phyloP scores from a whole-genome alignment of 345 rosid species.

The Triadica sebifera region DNA sequence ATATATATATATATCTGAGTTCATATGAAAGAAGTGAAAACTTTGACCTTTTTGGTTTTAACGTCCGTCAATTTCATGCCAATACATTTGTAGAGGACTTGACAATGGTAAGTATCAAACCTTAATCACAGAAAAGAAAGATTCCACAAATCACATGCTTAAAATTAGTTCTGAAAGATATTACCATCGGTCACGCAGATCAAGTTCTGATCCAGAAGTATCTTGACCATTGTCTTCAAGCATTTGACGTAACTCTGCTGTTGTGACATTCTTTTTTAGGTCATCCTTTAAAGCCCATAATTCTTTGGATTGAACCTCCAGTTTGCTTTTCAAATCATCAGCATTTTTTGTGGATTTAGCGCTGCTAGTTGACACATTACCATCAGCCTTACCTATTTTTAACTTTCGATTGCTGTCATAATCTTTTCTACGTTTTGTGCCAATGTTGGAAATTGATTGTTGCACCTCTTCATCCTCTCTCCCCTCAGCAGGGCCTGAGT shows the following conservation, averaged over 20 bases:
- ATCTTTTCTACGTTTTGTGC: slow-evolving; percentile 60
- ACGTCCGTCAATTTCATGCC: neutral
- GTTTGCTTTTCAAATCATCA: slow-evolving; percentile 42
- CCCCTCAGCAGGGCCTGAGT: slow-evolving; percentile 31
- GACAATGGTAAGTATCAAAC: neutral
- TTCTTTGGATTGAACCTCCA: slow-evolving; percentile 76
- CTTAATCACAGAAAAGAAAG: neutral
- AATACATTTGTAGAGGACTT: neutral
- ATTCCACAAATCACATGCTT: neutral
- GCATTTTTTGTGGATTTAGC: slow-evolving; percentile 25
- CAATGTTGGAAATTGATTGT: slow-evolving; percentile 43
- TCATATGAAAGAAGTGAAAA: neutral
- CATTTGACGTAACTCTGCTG: slow-evolving; percentile 76
- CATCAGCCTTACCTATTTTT: slow-evolving; percentile 53
- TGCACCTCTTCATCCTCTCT: slow-evolving; percentile 31
- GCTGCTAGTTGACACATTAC: slow-evolving; percentile 40
- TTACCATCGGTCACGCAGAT: slow-evolving; percentile 86
- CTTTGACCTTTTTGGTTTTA: neutral
- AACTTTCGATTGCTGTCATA: slow-evolving; percentile 41
- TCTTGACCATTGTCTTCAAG: slow-evolving; percentile 74
- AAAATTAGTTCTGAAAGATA: neutral
- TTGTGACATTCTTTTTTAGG: slow-evolving; percentile 69
- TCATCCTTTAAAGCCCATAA: slow-evolving; percentile 88
- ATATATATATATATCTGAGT: neutral
- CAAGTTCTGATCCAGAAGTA: slow-evolving; percentile 82